These are phyloP conservation scores for Stipa capillata DNA, from an alignment of 176 grass and related monocot species.

Conservation along the genomic window DNA sequence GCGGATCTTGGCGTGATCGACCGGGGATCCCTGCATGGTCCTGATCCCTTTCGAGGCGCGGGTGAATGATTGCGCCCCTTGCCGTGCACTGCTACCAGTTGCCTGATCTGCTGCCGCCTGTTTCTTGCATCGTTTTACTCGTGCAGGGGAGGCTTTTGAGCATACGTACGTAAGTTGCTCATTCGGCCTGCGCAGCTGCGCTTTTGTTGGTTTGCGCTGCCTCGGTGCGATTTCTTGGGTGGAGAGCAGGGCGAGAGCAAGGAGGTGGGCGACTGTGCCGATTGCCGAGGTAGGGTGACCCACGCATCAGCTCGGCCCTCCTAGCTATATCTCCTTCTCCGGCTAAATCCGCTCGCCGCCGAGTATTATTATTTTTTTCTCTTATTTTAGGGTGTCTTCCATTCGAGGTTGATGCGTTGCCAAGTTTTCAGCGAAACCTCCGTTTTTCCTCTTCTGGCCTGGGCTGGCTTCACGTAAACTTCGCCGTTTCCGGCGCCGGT, in stretches of 20 bases:
- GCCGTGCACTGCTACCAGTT: not conserved
- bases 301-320: slow-evolving; percentile 28
- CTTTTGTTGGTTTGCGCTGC: slow-evolving; percentile 27
- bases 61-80: not conserved
- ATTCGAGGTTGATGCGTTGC: slow-evolving; percentile 22
- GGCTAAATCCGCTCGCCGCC: not conserved
- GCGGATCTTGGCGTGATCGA: not conserved
- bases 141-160: not conserved
- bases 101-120: not conserved
- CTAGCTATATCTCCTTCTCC: not conserved
- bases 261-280: not conserved
- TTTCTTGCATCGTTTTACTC: not conserved
- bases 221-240: slow-evolving; percentile 9
- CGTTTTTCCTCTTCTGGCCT: slow-evolving; percentile 9
- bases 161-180: not conserved
- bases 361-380: not conserved
- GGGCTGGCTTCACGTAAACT: not conserved
- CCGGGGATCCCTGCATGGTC: not conserved
- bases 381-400: not conserved
- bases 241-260: not conserved
- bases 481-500: not conserved
- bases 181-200: not conserved
- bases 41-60: not conserved
- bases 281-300: not conserved
- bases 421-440: slow-evolving; percentile 3